Base-by-base conservation (phyloP, 345 rosid genomes). In the Bruguiera parviflora region DNA sequence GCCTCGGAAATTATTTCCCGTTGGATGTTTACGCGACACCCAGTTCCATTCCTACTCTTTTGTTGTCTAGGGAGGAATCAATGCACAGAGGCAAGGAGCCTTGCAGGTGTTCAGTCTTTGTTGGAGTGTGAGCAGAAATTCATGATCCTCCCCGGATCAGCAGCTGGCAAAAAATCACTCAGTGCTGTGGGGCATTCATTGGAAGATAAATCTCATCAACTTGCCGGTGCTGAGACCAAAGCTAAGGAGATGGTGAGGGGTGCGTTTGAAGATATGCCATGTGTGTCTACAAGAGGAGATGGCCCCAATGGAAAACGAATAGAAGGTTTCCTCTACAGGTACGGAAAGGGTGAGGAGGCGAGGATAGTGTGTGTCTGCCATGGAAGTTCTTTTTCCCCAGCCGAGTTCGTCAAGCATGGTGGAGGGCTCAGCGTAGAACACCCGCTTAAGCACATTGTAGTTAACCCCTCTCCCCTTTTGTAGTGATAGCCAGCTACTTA, bases 1-100 rank as follows among this genome's bases (percentile, higher is more conserved):
- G 49, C 49, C 49, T 18, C 13, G 49, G 49, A 11, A 43, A 43
- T 43, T 13, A 43, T 43, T 43, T 43, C 18, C 18, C 15, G 3
- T 43, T 43, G 37, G 8, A 33, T 33, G 35, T 32, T 32, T 32
- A 10, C 13, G 4, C 11, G 18, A 43, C 16, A 43, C 49, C 13
- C 49, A 43, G 49, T 43, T 13, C 49, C 4, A 13, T 32, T 9
- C 55, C 15, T 52, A 4, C 37, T 29, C 9, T 22, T 65, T 49
- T n/a, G 61, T 66, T 70, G 58, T 79, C 69, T 74, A 86, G 92
- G 82, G 78, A 79, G 53, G 53, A 78, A 69, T 72, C 86, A 76
- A 68, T 27, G 74, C n/a, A 25, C 62, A 6, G 89, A 80, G 33
- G 71, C 82, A 65, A 73, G 80, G 73, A 84, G 90, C 67, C 88